Percentiles rank a stretch among this genome's conserved stretches.
These are phyloP conservation scores for Silybum marianum DNA, from an alignment of 129 eudicot genomes.

Conservation along the genomic window DNA sequence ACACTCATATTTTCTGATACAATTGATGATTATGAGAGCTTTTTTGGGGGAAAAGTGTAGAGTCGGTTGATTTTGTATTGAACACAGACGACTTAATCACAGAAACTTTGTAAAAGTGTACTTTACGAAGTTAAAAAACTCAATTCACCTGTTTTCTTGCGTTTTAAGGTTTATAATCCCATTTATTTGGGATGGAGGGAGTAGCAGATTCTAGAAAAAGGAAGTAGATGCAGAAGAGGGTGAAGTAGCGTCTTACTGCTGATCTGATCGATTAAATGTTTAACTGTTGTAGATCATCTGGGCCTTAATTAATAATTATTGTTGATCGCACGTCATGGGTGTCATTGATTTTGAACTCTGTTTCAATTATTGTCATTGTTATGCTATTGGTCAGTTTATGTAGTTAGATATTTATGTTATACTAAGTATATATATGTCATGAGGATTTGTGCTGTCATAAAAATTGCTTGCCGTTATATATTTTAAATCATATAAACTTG, in stretches of 20 bases:
- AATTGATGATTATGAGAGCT: not conserved
- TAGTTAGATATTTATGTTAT: not conserved
- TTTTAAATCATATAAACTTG: not conserved
- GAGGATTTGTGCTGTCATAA: not conserved
- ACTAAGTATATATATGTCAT: not conserved
- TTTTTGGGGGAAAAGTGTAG: constrained; percentile 8
- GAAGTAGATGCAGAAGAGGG: not conserved
- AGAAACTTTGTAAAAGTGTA: not conserved
- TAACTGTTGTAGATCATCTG: not conserved
- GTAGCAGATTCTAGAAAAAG: not conserved
- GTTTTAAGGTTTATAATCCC: not conserved
- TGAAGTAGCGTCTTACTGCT: not conserved
- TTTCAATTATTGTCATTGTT: not conserved
- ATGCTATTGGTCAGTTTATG: not conserved
- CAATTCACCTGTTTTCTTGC: not conserved
- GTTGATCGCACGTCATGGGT: not conserved
- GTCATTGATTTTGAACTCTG: not conserved
- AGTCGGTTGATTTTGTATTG: constrained; percentile 7
- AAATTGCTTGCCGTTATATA: not conserved
- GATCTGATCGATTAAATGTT: not conserved
- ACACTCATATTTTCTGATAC: not conserved
- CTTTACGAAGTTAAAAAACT: not conserved
- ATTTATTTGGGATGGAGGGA: not conserved
- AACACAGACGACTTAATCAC: not conserved
- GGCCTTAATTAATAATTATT: not conserved